Evolutionary conservation across 176 grass and related monocot genomes (phyloP).

Genomic region (Luzula sylvatica): DNA sequence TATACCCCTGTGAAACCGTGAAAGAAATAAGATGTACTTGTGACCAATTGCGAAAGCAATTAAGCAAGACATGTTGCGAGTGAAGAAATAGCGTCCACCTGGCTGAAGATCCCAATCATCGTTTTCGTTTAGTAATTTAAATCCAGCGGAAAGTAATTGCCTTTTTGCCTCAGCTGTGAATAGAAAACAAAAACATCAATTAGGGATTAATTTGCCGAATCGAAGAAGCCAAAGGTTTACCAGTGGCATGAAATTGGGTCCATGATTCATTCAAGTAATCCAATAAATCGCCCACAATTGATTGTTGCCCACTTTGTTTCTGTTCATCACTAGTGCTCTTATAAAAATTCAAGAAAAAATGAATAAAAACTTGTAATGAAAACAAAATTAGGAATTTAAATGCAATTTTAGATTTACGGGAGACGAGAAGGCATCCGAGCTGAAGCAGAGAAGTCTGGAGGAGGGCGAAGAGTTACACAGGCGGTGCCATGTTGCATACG

Average conservation of each 20-base stretch:
- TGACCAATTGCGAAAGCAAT: slow-evolving; percentile 72
- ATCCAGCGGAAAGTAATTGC: slow-evolving; percentile 64
- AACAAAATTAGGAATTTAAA: background rate
- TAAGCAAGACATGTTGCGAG: slow-evolving; percentile 86
- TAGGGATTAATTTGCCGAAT: background rate
- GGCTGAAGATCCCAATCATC: slow-evolving; percentile 90
- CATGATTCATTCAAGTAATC: slow-evolving; percentile 98
- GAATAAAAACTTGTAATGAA: background rate
- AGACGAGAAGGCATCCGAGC: slow-evolving; percentile 14
- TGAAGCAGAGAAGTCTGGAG: slow-evolving; percentile 28
- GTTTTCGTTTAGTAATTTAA: slow-evolving; percentile 71
- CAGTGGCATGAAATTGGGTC: slow-evolving; percentile 97
- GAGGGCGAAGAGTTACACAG: background rate
- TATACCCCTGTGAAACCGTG: too few species aligned
- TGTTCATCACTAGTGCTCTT: background rate
- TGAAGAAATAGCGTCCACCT: slow-evolving; percentile 97
- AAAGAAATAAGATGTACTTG: slow-evolving; percentile 32
- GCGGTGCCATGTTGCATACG: background rate
- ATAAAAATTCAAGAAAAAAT: background rate
- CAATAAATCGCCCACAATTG: slow-evolving; percentile 71
- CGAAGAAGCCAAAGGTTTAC: background rate
- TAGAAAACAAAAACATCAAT: slow-evolving; percentile 9
- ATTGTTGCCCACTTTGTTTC: slow-evolving; percentile 18
- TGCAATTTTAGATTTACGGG: background rate
- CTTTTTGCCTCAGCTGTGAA: slow-evolving; percentile 80